Evolutionary conservation across 2,329 filamentous ascomycete species (phyloP).

Genomic region (Phoma sp.): DNA sequence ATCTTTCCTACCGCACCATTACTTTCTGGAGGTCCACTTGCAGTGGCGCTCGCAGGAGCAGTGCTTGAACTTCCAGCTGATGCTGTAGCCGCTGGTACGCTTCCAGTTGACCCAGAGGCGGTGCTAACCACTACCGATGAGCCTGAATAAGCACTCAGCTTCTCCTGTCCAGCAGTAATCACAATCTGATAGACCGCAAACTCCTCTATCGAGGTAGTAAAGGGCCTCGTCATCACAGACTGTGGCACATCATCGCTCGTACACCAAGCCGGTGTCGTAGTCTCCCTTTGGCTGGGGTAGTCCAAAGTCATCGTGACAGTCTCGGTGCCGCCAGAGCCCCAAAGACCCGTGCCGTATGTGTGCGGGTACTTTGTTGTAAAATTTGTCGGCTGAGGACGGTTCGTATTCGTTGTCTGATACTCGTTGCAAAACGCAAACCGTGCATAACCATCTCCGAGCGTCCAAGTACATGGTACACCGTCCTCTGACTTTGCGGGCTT

Average conservation of each 20-base stretch:
- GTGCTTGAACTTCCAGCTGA: not conserved
- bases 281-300: not conserved
- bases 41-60: not conserved
- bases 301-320: not conserved
- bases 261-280: conserved; percentile 10
- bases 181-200: conserved; percentile 12
- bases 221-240: not conserved
- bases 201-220: not conserved
- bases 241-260: conserved; percentile 8
- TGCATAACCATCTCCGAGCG: conserved; percentile 1
- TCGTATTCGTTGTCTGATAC: not conserved
- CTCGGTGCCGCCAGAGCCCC: conserved; percentile 3
- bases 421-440: not conserved
- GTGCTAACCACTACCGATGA: not conserved
- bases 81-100: not conserved
- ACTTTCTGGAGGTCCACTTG: not conserved
- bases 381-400: not conserved
- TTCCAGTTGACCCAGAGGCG: not conserved
- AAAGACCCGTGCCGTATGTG: conserved; percentile 13
- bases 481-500: not conserved
- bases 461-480: not conserved
- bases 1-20: conserved; percentile 9
- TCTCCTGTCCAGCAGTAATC: conserved; percentile 13
- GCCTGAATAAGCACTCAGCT: conserved; percentile 7
- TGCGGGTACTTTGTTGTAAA: not conserved